Evolutionary conservation across 164 flowering plant genomes (phyloP).

Genomic region (Amborella trichopoda): DNA sequence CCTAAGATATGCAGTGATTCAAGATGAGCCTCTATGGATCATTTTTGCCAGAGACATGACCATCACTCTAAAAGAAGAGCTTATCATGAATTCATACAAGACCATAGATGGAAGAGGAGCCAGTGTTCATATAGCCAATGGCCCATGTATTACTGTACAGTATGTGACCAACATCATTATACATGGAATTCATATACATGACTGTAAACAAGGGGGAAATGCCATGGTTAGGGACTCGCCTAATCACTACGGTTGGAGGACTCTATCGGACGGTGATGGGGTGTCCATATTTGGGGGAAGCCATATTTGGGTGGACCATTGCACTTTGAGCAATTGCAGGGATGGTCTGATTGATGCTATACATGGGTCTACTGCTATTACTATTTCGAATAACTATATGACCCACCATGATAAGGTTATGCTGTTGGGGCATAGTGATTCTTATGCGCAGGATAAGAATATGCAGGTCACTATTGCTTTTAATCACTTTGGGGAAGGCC

Average conservation of each 20-base stretch:
- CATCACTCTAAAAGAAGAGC: slow-evolving; percentile 56
- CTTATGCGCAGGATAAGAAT: slow-evolving; percentile 52
- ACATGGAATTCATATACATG: slow-evolving; percentile 70
- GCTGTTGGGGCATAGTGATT: slow-evolving; percentile 75
- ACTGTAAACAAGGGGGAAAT: slow-evolving; percentile 77
- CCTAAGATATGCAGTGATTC: slow-evolving; percentile 61
- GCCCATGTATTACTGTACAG: slow-evolving; percentile 74
- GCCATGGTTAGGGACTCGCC: slow-evolving; percentile 58
- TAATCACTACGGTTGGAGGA: slow-evolving; percentile 64
- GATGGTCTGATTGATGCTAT: slow-evolving; percentile 78
- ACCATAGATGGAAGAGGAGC: slow-evolving; percentile 80
- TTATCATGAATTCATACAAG: slow-evolving; percentile 76
- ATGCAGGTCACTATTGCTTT: slow-evolving; percentile 84
- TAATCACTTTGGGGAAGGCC: slow-evolving; percentile 82
- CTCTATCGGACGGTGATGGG: slow-evolving; percentile 78
- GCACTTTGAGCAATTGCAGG: slow-evolving; percentile 51
- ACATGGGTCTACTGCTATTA: slow-evolving; percentile 66
- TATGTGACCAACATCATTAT: slow-evolving; percentile 71
- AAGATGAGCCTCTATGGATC: slow-evolving; percentile 78
- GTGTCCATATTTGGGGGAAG: slow-evolving; percentile 75
- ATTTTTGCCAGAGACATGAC: slow-evolving; percentile 64
- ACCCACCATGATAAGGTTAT: slow-evolving; percentile 84
- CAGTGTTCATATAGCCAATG: slow-evolving; percentile 79
- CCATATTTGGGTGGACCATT: slow-evolving; percentile 79
- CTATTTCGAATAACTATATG: slow-evolving; percentile 71